Conservation (phyloP, 495 filamentous ascomycete genomes). For the Cairneyella variabilis region DNA sequence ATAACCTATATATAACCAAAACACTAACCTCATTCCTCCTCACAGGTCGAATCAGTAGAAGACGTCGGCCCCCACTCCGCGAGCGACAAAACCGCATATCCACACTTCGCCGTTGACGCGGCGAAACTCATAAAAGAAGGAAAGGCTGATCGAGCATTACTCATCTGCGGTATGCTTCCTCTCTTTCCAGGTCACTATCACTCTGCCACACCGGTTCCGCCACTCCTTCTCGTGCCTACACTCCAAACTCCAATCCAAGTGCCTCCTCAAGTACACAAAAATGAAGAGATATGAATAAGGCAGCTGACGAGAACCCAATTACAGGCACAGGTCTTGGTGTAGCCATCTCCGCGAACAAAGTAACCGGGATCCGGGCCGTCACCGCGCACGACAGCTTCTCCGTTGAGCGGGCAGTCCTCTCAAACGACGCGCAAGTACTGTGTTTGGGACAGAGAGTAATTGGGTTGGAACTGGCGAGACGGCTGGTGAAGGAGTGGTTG, state of each 20-base stretch:
- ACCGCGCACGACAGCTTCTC: slow-evolving; percentile 84
- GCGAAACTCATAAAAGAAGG: slow-evolving; percentile 61
- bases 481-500: slow-evolving; percentile 77
- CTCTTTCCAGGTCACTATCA: too few species aligned
- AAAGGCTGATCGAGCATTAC: slow-evolving; percentile 70
- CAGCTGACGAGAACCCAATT: too few species aligned
- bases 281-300: too few species aligned
- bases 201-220: too few species aligned
- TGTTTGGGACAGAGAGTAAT: slow-evolving; percentile 86
- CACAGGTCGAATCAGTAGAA: too few species aligned
- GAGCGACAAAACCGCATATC: slow-evolving; percentile 78
- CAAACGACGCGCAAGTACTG: slow-evolving; percentile 84
- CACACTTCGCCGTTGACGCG: slow-evolving; percentile 71
- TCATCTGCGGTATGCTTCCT: slow-evolving; percentile 88
- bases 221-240: too few species aligned
- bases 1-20: too few species aligned
- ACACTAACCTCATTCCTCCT: too few species aligned
- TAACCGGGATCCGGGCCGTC: slow-evolving; percentile 78
- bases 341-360: slow-evolving; percentile 83
- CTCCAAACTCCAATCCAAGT: too few species aligned
- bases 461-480: slow-evolving; percentile 72
- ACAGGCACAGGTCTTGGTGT: slow-evolving; percentile 86
- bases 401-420: slow-evolving; percentile 76
- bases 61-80: slow-evolving; percentile 55
- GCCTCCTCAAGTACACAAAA: too few species aligned